These are phyloP conservation scores for Suillus spraguei DNA, from an alignment of 768 basidiomycete species.

Conservation along the genomic window DNA sequence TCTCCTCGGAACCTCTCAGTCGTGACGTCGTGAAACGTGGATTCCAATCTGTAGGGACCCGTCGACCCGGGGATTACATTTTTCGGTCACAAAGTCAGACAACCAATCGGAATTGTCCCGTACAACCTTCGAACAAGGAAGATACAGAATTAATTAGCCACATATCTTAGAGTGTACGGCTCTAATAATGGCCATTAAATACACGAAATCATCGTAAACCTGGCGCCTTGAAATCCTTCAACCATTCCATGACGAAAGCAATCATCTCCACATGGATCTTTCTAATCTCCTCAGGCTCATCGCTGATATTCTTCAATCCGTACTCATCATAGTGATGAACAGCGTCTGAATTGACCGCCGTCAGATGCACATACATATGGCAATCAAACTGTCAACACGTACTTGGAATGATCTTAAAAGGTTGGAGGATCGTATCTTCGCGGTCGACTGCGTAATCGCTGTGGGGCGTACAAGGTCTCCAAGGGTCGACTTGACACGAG, in stretches of 20 bases:
- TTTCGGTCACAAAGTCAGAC: not conserved
- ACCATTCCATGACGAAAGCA: conserved; percentile 77
- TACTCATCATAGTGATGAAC: conserved; percentile 78
- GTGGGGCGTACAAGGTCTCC: conserved; percentile 86
- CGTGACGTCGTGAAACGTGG: not conserved
- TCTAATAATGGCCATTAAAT: not conserved
- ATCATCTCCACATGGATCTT: conserved; percentile 83
- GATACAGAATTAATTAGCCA: not conserved
- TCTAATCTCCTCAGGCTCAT: conserved; percentile 78
- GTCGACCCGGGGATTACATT: not conserved
- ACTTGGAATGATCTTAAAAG: conserved; percentile 90
- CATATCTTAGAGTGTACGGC: not conserved
- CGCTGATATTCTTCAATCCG: conserved; percentile 57
- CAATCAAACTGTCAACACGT: conserved; percentile 27
- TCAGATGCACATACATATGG: not conserved
- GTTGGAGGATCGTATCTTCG: conserved; percentile 69
- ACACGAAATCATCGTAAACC: not conserved
- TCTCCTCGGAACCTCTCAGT: not conserved
- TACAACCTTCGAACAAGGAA: not conserved
- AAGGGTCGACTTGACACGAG: conserved; percentile 70
- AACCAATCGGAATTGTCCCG: not conserved
- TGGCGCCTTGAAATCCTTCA: conserved; percentile 42
- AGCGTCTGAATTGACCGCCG: conserved; percentile 44
- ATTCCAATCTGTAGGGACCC: not conserved
- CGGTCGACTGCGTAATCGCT: conserved; percentile 70